A percentile compares a stretch with the other conserved stretches of the same genome.
Evolutionary conservation across 495 filamentous ascomycete species (phyloP).

Genomic region (Penicillium roqueforti): DNA sequence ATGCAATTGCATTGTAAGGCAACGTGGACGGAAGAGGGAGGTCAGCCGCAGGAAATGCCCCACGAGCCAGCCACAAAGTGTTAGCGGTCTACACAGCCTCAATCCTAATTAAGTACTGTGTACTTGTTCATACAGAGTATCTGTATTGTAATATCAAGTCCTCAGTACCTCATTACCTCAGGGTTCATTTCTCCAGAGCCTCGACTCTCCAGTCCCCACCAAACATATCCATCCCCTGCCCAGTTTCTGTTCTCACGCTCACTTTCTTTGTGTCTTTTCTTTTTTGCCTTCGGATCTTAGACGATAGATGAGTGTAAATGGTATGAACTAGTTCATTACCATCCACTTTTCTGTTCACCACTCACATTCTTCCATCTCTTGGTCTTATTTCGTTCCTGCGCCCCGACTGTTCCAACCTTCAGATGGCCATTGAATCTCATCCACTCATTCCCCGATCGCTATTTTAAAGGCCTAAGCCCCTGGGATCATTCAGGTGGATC

Average conservation of each 20-base stretch:
- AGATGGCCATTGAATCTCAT: slow-evolving; percentile 10
- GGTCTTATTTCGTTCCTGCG: slow-evolving; percentile 3
- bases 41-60: slow-evolving; percentile 13
- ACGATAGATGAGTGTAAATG: background rate
- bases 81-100: slow-evolving; percentile 38
- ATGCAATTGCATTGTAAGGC: background rate
- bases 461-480: slow-evolving; percentile 23
- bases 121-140: slow-evolving; percentile 1
- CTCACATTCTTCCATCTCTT: background rate
- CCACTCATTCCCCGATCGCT: slow-evolving; percentile 18
- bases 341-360: background rate
- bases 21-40: background rate
- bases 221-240: slow-evolving; percentile 8
- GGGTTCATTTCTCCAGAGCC: slow-evolving; percentile 25
- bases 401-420: slow-evolving; percentile 17
- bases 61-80: slow-evolving; percentile 26
- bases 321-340: background rate
- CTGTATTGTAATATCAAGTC: slow-evolving; percentile 2
- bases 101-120: slow-evolving; percentile 18
- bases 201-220: slow-evolving; percentile 18
- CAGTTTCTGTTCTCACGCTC: slow-evolving; percentile 10
- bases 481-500: slow-evolving; percentile 21
- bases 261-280: slow-evolving; percentile 4
- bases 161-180: slow-evolving; percentile 7
- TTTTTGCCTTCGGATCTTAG: background rate